Evolutionary conservation across 345 rosid genomes (phyloP).

Genomic region (Cardamine occulta): DNA sequence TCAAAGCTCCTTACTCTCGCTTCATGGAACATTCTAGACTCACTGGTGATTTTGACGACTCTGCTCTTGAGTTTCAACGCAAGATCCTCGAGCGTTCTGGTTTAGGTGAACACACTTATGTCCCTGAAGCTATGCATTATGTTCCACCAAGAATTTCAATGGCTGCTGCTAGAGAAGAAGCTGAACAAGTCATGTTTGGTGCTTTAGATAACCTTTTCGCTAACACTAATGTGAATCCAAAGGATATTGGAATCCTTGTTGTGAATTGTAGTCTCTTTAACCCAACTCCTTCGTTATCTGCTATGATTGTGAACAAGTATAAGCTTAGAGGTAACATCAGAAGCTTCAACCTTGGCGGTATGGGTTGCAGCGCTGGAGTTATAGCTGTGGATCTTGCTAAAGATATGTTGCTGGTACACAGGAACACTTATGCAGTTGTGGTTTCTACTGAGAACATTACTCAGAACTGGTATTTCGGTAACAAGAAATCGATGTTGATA

Average conservation of each 20-base stretch:
- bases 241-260: conserved; percentile 53
- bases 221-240: conserved; percentile 45
- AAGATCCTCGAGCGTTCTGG: conserved; percentile 58
- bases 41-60: conserved; percentile 50
- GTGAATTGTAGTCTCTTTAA: conserved; percentile 61
- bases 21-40: conserved; percentile 53
- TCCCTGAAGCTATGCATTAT: conserved; percentile 50
- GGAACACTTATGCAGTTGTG: conserved; percentile 53
- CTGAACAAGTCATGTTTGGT: conserved; percentile 58
- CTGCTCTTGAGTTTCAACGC: conserved; percentile 52
- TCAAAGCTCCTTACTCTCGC: conserved; percentile 32
- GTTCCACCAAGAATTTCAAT: conserved; percentile 47
- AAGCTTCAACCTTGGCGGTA: conserved; percentile 58
- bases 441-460: conserved; percentile 56
- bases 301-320: conserved; percentile 55
- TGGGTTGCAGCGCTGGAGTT: conserved; percentile 62
- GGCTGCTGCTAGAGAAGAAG: conserved; percentile 59
- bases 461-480: conserved; percentile 55
- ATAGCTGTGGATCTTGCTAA: conserved; percentile 55
- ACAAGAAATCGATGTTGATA: conserved; percentile 54
- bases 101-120: conserved; percentile 53
- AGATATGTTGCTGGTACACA: conserved; percentile 49
- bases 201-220: conserved; percentile 56
- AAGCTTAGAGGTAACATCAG: conserved; percentile 55
- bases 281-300: conserved; percentile 59